phyloP scores from a whole-genome alignment of 208 protist genomes.

The Sergeia podlipaevii region DNA sequence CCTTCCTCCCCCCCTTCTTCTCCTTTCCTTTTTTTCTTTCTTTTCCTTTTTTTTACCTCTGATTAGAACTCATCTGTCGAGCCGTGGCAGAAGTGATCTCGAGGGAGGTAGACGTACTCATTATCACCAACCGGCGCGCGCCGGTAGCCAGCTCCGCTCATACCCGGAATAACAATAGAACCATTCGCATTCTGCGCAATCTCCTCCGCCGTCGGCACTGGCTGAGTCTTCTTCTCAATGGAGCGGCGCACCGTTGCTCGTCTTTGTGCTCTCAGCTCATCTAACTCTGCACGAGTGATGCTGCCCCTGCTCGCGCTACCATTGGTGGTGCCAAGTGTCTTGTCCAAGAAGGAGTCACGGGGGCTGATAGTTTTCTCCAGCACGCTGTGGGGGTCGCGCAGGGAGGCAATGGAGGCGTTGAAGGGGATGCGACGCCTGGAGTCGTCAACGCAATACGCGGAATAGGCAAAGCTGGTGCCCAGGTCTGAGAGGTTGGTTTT shows the following conservation, averaged over 20 bases:
- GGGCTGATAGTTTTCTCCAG: slow-evolving; percentile 53
- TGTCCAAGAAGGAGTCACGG: slow-evolving; percentile 19
- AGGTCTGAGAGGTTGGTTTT: slow-evolving; percentile 55
- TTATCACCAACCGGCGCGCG: slow-evolving; percentile 31
- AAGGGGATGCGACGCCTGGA: slow-evolving; percentile 43
- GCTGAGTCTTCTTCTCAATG: background rate
- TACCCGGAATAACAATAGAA: slow-evolving; percentile 40
- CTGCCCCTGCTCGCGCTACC: background rate
- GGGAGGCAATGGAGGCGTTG: slow-evolving; percentile 39
- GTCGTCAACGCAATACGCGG: slow-evolving; percentile 59
- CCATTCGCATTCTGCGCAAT: background rate
- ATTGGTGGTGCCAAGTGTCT: background rate
- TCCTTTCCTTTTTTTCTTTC: slow-evolving; percentile 13
- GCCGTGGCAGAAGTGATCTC: slow-evolving; percentile 65
- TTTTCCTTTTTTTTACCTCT: background rate
- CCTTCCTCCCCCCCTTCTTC: background rate
- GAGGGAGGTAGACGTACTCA: slow-evolving; percentile 67
- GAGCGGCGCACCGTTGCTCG: slow-evolving; percentile 23
- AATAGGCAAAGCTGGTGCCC: slow-evolving; percentile 67
- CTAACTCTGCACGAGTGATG: slow-evolving; percentile 43
- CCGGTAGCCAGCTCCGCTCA: slow-evolving; percentile 51
- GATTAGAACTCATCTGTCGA: slow-evolving; percentile 44
- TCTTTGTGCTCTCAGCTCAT: slow-evolving; percentile 41
- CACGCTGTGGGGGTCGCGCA: slow-evolving; percentile 44
- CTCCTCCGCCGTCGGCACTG: slow-evolving; percentile 6